A percentile compares a stretch with the other conserved stretches of the same genome.
Evolutionary conservation across 1,139 yeast species (phyloP).

Genomic region (Sugiyamaella neomexicana): DNA sequence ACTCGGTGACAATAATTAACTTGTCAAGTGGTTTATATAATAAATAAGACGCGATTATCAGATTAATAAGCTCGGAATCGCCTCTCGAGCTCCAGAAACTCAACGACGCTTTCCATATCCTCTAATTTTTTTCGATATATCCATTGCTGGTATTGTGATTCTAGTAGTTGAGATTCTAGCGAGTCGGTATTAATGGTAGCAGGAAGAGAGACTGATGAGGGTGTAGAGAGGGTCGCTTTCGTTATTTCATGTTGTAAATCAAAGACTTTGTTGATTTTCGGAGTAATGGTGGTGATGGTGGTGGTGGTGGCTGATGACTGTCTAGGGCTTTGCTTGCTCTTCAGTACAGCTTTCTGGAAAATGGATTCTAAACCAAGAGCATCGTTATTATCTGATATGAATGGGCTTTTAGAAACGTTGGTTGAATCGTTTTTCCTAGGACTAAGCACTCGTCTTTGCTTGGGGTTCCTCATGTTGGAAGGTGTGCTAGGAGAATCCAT

Average conservation of each 20-base stretch:
- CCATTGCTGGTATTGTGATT: slow-evolving; percentile 25
- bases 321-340: background rate
- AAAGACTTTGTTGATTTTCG: background rate
- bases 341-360: slow-evolving; percentile 6
- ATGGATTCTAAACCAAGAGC: slow-evolving; percentile 6
- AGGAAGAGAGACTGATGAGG: background rate
- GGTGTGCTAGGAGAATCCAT: slow-evolving; percentile 15
- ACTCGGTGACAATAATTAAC: no score
- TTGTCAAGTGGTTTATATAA: background rate
- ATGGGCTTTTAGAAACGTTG: background rate
- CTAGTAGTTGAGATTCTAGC: slow-evolving; percentile 13
- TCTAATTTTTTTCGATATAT: slow-evolving; percentile 23
- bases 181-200: background rate
- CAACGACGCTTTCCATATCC: slow-evolving; percentile 26
- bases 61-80: slow-evolving; percentile 21
- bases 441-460: slow-evolving; percentile 12
- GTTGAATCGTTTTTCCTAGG: background rate
- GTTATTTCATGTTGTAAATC: slow-evolving; percentile 2
- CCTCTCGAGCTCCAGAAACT: slow-evolving; percentile 31
- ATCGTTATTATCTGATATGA: background rate
- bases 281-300: background rate
- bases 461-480: background rate
- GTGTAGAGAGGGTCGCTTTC: background rate
- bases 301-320: background rate
- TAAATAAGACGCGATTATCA: background rate